Evolutionary conservation across 108 stramenopile species (phyloP).

Genomic region (Conticribra weissflogii): DNA sequence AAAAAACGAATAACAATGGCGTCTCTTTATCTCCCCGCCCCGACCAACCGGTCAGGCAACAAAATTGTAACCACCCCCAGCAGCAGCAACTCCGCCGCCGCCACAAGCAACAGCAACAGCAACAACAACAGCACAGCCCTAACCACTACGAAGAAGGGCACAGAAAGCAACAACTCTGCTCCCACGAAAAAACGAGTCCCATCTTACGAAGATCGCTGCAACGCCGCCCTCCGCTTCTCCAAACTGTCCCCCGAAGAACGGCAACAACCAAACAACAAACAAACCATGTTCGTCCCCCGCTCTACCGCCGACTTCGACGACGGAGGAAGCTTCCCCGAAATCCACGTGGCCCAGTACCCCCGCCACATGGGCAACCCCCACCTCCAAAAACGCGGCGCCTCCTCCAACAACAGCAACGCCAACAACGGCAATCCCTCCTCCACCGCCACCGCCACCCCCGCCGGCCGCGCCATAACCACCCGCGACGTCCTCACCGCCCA

Average conservation of each 20-base stretch:
- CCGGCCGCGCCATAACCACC: slow-evolving; percentile 80
- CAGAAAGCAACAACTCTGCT: slow-evolving; percentile 1
- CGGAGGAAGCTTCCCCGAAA: slow-evolving; percentile 98
- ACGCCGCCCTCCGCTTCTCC: slow-evolving; percentile 62
- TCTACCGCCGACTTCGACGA: slow-evolving; percentile 92
- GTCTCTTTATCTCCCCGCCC: slow-evolving; percentile 57
- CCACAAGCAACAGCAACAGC: not conserved
- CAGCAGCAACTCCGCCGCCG: slow-evolving; percentile 9
- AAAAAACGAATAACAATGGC: too few relatives aligned
- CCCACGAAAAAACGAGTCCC: slow-evolving; percentile 53
- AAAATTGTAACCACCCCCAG: slow-evolving; percentile 36
- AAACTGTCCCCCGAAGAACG: slow-evolving; percentile 72
- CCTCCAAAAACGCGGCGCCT: slow-evolving; percentile 28
- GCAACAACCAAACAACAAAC: slow-evolving; percentile 37
- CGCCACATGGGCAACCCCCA: slow-evolving; percentile 97
- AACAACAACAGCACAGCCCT: slow-evolving; percentile 3
- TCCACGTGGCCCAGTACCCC: slow-evolving; percentile 98
- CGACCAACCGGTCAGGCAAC: slow-evolving; percentile 40
- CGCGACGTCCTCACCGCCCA: slow-evolving; percentile 89
- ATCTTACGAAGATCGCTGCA: slow-evolving; percentile 74
- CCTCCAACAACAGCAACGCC: slow-evolving; percentile 12
- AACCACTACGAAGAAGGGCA: slow-evolving; percentile 1
- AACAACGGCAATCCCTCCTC: slow-evolving; percentile 1
- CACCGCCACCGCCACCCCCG: slow-evolving; percentile 5
- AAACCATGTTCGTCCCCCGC: slow-evolving; percentile 91